phyloP scores from a whole-genome alignment of 768 basidiomycete species.

The Strobilomyces confusus region DNA sequence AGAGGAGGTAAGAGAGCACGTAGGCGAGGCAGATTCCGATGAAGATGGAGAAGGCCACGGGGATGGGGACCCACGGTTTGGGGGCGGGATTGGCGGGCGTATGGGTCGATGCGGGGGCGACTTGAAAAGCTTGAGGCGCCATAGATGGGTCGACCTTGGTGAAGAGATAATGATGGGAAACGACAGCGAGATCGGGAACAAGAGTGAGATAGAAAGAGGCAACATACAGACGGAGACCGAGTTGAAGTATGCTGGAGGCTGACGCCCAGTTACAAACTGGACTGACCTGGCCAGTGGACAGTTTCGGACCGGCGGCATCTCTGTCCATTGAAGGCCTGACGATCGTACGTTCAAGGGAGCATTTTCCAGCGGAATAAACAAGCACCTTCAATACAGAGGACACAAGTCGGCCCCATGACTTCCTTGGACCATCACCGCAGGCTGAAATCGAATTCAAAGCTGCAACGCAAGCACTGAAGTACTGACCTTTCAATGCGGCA shows the following conservation, averaged over 20 bases:
- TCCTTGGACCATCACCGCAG: too few species aligned
- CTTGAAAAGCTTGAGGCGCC: conserved; percentile 22
- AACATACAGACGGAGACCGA: background rate
- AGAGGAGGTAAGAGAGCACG: conserved; percentile 25
- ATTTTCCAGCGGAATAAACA: too few species aligned
- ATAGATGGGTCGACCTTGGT: conserved; percentile 10
- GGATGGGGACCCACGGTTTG: conserved; percentile 14
- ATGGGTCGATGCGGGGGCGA: conserved; percentile 3
- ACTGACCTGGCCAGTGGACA: background rate
- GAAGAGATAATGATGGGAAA: conserved; percentile 7
- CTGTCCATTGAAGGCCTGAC: background rate
- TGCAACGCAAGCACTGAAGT: too few species aligned
- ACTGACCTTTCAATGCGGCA: too few species aligned
- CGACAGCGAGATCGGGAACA: background rate
- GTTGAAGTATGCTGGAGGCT: conserved; percentile 21
- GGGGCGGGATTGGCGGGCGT: background rate
- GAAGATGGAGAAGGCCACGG: conserved; percentile 19
- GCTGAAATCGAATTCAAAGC: too few species aligned
- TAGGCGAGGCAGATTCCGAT: conserved; percentile 27
- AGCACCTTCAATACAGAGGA: too few species aligned
- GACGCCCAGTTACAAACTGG: conserved; percentile 3
- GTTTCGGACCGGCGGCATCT: background rate
- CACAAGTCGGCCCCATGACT: too few species aligned
- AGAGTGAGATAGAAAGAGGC: conserved; percentile 12
- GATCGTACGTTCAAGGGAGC: background rate